phyloP scores from a whole-genome alignment of 2,329 filamentous ascomycete species.

The Clonostachys rhizophaga region DNA sequence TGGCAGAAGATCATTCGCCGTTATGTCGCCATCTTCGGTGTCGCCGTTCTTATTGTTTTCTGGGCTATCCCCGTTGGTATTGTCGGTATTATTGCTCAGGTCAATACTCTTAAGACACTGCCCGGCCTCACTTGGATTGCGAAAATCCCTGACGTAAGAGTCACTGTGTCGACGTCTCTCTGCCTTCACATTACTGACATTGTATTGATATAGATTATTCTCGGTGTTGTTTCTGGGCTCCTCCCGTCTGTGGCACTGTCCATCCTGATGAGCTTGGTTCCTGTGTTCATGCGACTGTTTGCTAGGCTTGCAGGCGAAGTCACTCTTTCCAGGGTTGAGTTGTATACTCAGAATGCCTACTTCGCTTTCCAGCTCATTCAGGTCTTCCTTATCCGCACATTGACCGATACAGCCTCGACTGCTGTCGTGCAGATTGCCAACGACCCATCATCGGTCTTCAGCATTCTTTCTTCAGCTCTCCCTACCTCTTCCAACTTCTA shows the following conservation, averaged over 20 bases:
- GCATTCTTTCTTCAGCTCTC: constrained; percentile 64
- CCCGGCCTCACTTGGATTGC: constrained; percentile 72
- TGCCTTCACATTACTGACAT: neutral
- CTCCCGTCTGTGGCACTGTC: constrained; percentile 76
- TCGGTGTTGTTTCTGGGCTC: constrained; percentile 78
- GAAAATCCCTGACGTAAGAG: constrained; percentile 51
- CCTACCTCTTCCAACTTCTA: constrained; percentile 92
- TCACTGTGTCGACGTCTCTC: neutral
- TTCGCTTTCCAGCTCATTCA: constrained; percentile 91
- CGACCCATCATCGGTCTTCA: constrained; percentile 56
- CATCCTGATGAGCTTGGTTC: constrained; percentile 78
- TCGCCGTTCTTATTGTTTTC: constrained; percentile 75
- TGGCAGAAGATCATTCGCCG: constrained; percentile 71
- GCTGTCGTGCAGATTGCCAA: constrained; percentile 59
- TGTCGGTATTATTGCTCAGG: constrained; percentile 81
- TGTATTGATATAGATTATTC: constrained; percentile 36
- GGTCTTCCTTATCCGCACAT: constrained; percentile 82
- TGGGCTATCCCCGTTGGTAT: constrained; percentile 75
- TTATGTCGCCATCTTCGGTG: constrained; percentile 58
- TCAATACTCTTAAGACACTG: constrained; percentile 63
- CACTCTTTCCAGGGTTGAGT: constrained; percentile 73
- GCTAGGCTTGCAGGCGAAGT: constrained; percentile 78
- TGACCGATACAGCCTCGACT: constrained; percentile 73
- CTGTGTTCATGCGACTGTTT: constrained; percentile 58
- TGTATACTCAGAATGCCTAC: constrained; percentile 89